Conservation (phyloP, 768 basidiomycete species). For the Baorangia bicolor region DNA sequence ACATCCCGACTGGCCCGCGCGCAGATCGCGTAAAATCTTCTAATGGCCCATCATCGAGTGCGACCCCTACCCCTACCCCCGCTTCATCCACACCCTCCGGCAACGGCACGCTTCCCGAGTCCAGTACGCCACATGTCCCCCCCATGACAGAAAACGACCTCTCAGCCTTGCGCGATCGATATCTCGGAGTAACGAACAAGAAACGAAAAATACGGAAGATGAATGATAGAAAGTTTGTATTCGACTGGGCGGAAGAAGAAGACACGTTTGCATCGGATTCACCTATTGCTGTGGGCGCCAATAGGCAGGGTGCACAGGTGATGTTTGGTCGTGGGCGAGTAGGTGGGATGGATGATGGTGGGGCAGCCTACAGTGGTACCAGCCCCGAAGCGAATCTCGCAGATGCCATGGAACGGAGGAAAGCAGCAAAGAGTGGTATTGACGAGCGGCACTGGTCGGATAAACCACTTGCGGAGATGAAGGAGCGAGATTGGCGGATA, state of each 20-base stretch:
- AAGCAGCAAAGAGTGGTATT: conserved; percentile 74
- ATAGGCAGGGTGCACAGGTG: conserved; percentile 78
- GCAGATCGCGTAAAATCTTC: conserved; percentile 59
- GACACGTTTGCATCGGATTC: conserved; percentile 85
- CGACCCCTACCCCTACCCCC: conserved; percentile 52
- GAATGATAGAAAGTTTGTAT: conserved; percentile 97
- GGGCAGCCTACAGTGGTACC: conserved; percentile 35
- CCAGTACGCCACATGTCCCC: conserved; percentile 46
- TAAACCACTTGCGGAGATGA: conserved; percentile 87
- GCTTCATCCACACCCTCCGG: conserved; percentile 41
- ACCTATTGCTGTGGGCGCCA: conserved; percentile 65
- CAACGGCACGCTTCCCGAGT: conserved; percentile 33
- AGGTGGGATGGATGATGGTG: conserved; percentile 85
- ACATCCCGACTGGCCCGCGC: conserved; percentile 83
- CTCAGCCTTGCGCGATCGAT: conserved; percentile 82
- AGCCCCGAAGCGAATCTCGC: conserved; percentile 57
- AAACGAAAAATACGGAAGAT: conserved; percentile 93
- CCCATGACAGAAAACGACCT: conserved; percentile 83
- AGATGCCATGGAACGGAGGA: conserved; percentile 79
- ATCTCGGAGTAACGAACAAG: conserved; percentile 92
- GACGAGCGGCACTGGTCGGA: conserved; percentile 99
- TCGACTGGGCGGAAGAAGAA: conserved; percentile 97
- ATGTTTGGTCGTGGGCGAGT: conserved; percentile 86
- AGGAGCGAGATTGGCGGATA: conserved; percentile 98
- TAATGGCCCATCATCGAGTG: conserved; percentile 33